phyloP scores from a whole-genome alignment of 805 yeast genomes.

The Candida ponderosae region DNA sequence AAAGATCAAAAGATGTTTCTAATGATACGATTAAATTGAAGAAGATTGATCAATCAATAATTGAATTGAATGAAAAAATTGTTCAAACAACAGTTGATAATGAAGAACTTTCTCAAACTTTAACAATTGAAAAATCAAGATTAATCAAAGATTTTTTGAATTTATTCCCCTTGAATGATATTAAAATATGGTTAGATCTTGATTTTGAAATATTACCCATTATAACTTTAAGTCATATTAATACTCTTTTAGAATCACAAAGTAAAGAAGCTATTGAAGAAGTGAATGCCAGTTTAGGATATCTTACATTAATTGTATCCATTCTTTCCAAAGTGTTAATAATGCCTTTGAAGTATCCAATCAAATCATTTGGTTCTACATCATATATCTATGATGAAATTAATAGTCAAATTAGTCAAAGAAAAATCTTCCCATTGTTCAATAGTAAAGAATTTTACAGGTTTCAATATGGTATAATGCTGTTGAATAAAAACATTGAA shows the following conservation, averaged over 20 bases:
- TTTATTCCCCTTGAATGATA: constrained; percentile 25
- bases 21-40: constrained; percentile 3
- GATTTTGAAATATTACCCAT: constrained; percentile 20
- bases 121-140: constrained; percentile 10
- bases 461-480: constrained; percentile 30
- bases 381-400: constrained; percentile 33
- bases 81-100: constrained; percentile 5
- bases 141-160: constrained; percentile 14
- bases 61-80: background rate
- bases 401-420: constrained; percentile 21
- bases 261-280: constrained; percentile 13
- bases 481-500: constrained; percentile 28
- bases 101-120: constrained; percentile 10
- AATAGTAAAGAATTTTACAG: constrained; percentile 27
- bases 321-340: constrained; percentile 25
- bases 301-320: constrained; percentile 23
- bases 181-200: constrained; percentile 11
- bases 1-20: no score
- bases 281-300: constrained; percentile 27
- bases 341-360: constrained; percentile 30
- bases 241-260: constrained; percentile 6
- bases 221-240: constrained; percentile 8
- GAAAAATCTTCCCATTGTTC: constrained; percentile 31
- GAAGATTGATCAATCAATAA: constrained; percentile 4
- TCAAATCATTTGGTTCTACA: constrained; percentile 30